phyloP scores from a whole-genome alignment of 2,329 filamentous ascomycete genomes.

The Allantophomopsis lycopodina region DNA sequence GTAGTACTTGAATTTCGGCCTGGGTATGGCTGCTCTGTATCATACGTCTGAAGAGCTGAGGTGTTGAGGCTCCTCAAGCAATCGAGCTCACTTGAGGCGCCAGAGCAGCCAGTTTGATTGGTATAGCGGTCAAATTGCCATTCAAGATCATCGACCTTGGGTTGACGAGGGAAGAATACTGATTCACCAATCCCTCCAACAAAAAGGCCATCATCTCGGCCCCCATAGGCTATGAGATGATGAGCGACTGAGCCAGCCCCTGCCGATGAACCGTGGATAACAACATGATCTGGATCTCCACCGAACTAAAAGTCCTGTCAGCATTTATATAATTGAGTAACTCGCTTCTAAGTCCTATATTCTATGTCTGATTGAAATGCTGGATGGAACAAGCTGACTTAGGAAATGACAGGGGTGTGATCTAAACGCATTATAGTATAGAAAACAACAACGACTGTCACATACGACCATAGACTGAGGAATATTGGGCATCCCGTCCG shows the following conservation, averaged over 20 bases:
- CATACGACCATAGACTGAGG: no score
- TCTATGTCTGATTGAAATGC: no score
- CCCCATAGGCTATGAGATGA: slow-evolving; percentile 19
- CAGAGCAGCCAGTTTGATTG: slow-evolving; percentile 18
- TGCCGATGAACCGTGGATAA: slow-evolving; percentile 31
- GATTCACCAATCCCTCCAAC: slow-evolving; percentile 19
- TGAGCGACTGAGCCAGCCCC: slow-evolving; percentile 30
- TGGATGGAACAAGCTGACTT: no score
- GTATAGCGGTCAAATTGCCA: slow-evolving; percentile 25
- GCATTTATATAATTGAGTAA: not conserved
- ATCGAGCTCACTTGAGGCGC: slow-evolving; percentile 14
- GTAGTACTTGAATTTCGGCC: slow-evolving; percentile 18
- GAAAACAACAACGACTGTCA: no score
- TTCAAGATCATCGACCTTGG: slow-evolving; percentile 21
- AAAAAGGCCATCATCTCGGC: slow-evolving; percentile 12
- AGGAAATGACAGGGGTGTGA: no score
- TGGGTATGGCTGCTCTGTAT: slow-evolving; percentile 21
- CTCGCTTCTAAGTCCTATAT: no score
- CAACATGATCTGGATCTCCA: slow-evolving; percentile 29
- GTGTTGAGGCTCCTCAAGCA: slow-evolving; percentile 23
- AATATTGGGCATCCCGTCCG: no score
- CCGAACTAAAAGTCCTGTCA: slow-evolving; percentile 19
- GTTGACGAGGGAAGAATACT: slow-evolving; percentile 23
- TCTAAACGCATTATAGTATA: no score
- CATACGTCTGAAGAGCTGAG: slow-evolving; percentile 21